Conservation (phyloP, 441 rosid genomes). For the Gossypium lobatum region DNA sequence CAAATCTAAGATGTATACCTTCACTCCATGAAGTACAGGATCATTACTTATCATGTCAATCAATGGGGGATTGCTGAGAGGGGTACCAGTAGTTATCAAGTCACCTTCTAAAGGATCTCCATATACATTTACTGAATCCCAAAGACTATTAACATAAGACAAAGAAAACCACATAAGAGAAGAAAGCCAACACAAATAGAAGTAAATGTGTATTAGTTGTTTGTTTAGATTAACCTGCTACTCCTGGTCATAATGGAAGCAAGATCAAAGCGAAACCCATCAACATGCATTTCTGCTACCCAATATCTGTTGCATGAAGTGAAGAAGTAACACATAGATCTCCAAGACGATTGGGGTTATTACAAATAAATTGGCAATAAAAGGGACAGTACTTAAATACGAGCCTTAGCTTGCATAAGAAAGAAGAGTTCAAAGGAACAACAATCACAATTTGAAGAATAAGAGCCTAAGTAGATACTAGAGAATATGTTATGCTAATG, state of each 20-base stretch:
- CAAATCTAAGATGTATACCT: constrained; percentile 40
- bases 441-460: not conserved
- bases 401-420: not conserved
- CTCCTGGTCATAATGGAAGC: constrained; percentile 96
- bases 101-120: constrained; percentile 68
- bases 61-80: constrained; percentile 79
- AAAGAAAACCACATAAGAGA: constrained; percentile 15
- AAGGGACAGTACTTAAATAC: not conserved
- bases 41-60: constrained; percentile 91
- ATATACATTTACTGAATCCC: constrained; percentile 84
- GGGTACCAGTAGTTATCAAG: constrained; percentile 69
- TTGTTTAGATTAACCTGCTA: constrained; percentile 53
- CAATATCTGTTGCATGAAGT: constrained; percentile 62
- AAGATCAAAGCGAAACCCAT: constrained; percentile 99
- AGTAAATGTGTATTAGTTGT: not conserved
- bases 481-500: not conserved
- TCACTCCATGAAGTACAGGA: constrained; percentile 77
- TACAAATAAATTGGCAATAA: not conserved
- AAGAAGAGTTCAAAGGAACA: not conserved
- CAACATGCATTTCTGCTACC: constrained; percentile 95
- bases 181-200: not conserved
- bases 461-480: not conserved
- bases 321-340: constrained; percentile 18
- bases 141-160: constrained; percentile 45
- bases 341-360: not conserved